A percentile compares a stretch with the other conserved stretches of the same genome.
Evolutionary conservation across 2,329 filamentous ascomycete species (phyloP).

Genomic region (Falciphora oryzae): DNA sequence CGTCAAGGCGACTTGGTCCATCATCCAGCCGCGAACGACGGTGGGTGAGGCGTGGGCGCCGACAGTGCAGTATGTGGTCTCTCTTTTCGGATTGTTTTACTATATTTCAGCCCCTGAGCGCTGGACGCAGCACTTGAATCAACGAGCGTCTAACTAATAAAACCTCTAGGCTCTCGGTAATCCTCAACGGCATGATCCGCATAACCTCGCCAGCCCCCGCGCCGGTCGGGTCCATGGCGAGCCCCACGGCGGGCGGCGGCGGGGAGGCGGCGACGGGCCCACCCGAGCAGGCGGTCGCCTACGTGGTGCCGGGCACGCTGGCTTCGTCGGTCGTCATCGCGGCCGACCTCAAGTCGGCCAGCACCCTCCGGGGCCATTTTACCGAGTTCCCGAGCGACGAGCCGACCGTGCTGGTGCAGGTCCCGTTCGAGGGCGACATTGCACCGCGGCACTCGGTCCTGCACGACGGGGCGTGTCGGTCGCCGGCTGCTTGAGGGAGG

Average conservation of each 20-base stretch:
- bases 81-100: too few species aligned
- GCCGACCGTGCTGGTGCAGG: constrained; percentile 26
- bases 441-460: constrained; percentile 23
- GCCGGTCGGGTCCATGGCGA: constrained; percentile 11
- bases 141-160: not conserved
- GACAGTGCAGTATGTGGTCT: constrained; percentile 22
- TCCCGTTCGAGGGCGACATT: constrained; percentile 22
- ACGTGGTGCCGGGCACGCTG: constrained; percentile 25
- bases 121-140: too few species aligned
- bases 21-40: constrained; percentile 25
- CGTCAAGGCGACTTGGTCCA: constrained; percentile 24
- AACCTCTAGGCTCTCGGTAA: constrained; percentile 21
- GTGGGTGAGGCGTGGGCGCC: constrained; percentile 29
- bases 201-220: constrained; percentile 24
- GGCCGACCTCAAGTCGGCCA: constrained; percentile 22
- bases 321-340: constrained; percentile 27
- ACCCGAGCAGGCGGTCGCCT: constrained; percentile 18
- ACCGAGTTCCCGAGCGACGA: constrained; percentile 30
- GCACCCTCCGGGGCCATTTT: constrained; percentile 24
- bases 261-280: not conserved
- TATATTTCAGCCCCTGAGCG: too few species aligned
- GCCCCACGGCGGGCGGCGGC: not conserved
- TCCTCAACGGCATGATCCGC: constrained; percentile 28
- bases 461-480: constrained; percentile 24
- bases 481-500: not conserved